Evolutionary conservation across 1,139 yeast genomes (phyloP).

Genomic region (Torulaspora pretoriensis): DNA sequence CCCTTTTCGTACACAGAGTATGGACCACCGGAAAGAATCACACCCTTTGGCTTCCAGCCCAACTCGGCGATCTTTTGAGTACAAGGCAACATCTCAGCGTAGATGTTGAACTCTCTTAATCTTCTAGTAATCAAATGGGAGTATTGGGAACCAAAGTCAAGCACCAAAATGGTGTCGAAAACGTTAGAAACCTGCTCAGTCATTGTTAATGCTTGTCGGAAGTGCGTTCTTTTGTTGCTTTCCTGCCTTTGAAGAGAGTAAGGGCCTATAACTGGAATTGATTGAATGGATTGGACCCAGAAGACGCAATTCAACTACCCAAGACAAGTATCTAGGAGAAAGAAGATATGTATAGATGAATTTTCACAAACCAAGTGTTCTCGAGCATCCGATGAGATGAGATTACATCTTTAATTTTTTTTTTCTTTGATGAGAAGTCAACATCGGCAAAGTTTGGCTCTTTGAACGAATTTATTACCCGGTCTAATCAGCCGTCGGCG

Average conservation of each 20-base stretch:
- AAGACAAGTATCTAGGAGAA: not conserved
- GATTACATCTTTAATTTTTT: slow-evolving; percentile 8
- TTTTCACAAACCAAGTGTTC: no score
- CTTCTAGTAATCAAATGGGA: slow-evolving; percentile 96
- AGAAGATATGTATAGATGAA: not conserved
- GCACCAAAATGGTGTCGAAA: slow-evolving; percentile 93
- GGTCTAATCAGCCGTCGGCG: not conserved
- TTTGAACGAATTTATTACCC: not conserved
- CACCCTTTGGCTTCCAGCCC: slow-evolving; percentile 94
- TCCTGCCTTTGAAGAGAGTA: not conserved
- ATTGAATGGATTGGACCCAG: not conserved
- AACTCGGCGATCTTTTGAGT: slow-evolving; percentile 92
- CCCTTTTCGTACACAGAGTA: slow-evolving; percentile 94
- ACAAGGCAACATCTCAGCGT: slow-evolving; percentile 99
- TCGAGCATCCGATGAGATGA: slow-evolving; percentile 12
- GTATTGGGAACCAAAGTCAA: slow-evolving; percentile 98
- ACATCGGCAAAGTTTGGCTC: not conserved
- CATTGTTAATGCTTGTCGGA: slow-evolving; percentile 4
- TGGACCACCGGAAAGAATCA: slow-evolving; percentile 95
- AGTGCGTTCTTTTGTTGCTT: not conserved
- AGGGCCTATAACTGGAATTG: not conserved
- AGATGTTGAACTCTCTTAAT: slow-evolving; percentile 94
- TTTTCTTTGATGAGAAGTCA: slow-evolving; percentile 6
- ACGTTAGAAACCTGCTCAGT: slow-evolving; percentile 63
- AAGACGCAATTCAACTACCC: not conserved